phyloP scores from a whole-genome alignment of 257 asterid genomes.

The Gentiana dahurica region DNA sequence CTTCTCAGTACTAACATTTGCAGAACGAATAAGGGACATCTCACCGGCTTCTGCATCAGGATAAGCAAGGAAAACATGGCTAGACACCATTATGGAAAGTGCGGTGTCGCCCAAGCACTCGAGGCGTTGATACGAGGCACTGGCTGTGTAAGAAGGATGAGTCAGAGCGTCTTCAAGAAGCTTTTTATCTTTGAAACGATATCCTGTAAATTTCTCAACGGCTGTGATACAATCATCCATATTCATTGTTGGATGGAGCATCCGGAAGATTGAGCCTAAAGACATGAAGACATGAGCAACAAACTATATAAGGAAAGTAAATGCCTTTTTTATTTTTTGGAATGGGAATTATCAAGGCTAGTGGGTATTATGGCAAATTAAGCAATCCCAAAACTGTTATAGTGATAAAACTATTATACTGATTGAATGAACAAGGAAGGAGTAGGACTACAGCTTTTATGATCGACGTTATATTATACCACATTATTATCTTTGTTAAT shows the following conservation, averaged over 20 bases:
- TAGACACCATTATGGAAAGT: conserved; percentile 45
- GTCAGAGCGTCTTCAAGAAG: conserved; percentile 70
- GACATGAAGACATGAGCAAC: no score
- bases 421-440: no score
- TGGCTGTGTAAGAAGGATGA: conserved; percentile 52
- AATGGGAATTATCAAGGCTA: no score
- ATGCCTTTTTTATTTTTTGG: no score
- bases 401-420: no score
- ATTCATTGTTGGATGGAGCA: conserved; percentile 4
- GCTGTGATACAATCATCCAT: conserved; percentile 31
- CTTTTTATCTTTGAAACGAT: conserved; percentile 32
- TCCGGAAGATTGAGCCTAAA: no score
- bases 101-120: conserved; percentile 84
- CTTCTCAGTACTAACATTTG: conserved; percentile 75
- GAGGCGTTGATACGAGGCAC: conserved; percentile 70
- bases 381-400: no score
- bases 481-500: no score
- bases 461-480: no score
- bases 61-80: conserved; percentile 34
- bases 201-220: conserved; percentile 43
- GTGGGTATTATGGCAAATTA: no score
- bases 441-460: no score
- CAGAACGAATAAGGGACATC: conserved; percentile 61
- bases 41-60: conserved; percentile 53
- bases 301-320: no score